Percentiles rank a stretch among this genome's conserved stretches.
Conservation (phyloP, 768 basidiomycete genomes). For the Phylloporus rhodoxanthus region DNA sequence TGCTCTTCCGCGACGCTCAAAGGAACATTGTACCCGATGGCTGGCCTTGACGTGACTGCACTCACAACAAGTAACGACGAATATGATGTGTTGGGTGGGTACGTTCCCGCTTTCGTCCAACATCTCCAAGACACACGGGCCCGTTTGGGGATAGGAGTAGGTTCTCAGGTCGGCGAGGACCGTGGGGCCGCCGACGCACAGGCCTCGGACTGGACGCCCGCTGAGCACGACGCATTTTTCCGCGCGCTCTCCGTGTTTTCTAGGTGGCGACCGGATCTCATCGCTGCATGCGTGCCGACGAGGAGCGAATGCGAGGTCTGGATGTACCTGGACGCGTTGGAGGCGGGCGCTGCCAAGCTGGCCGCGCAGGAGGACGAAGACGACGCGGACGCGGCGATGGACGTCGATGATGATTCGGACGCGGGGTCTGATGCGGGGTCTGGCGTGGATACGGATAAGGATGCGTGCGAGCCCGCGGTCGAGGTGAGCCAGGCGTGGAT, state of each 20-base stretch:
- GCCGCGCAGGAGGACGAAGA: constrained; percentile 12
- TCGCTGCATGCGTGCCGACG: constrained; percentile 59
- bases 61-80: constrained; percentile 8
- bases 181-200: not conserved
- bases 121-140: constrained; percentile 23
- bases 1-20: constrained; percentile 9
- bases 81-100: constrained; percentile 18
- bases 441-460: not conserved
- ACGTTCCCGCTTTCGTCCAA: constrained; percentile 22
- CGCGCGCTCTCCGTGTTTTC: constrained; percentile 62
- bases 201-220: constrained; percentile 47
- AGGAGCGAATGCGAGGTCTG: constrained; percentile 66
- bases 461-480: constrained; percentile 25
- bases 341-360: constrained; percentile 16
- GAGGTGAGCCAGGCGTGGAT: constrained; percentile 35
- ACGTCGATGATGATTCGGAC: not conserved
- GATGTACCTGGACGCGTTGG: constrained; percentile 55
- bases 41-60: constrained; percentile 1
- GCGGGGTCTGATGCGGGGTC: not conserved
- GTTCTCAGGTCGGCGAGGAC: not conserved
- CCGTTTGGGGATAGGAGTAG: constrained; percentile 12
- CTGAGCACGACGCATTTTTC: constrained; percentile 71
- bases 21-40: not conserved
- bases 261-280: constrained; percentile 69
- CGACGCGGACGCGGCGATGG: constrained; percentile 1